A percentile compares a stretch with the other conserved stretches of the same genome.
These are phyloP conservation scores for Lactarius indigo DNA, from an alignment of 768 basidiomycete species.

Conservation along the genomic window DNA sequence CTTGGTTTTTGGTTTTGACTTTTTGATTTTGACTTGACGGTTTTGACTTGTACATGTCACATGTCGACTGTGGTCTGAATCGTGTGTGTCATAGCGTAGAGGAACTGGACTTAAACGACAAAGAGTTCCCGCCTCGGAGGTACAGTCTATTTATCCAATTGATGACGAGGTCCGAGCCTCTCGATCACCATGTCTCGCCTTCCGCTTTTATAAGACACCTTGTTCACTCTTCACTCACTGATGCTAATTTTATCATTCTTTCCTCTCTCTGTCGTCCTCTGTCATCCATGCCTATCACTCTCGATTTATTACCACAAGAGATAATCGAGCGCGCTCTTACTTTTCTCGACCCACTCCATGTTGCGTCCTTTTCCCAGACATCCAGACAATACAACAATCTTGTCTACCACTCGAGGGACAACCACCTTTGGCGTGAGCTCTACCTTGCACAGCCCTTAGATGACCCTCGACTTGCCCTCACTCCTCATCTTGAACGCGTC, in stretches of 20 bases:
- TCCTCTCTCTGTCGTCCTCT: background rate
- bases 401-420: slow-evolving; percentile 45
- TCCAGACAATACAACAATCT: slow-evolving; percentile 41
- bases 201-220: slow-evolving; percentile 3
- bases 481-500: slow-evolving; percentile 32
- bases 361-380: slow-evolving; percentile 51
- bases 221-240: background rate
- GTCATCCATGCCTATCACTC: background rate
- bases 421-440: slow-evolving; percentile 58
- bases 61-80: too few species aligned
- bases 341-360: slow-evolving; percentile 56
- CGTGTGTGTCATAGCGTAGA: too few species aligned
- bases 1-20: too few species aligned
- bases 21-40: too few species aligned
- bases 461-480: slow-evolving; percentile 53
- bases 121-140: background rate
- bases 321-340: slow-evolving; percentile 56
- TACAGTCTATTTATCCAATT: background rate
- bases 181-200: background rate
- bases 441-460: slow-evolving; percentile 64
- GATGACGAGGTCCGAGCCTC: background rate
- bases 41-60: too few species aligned
- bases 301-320: slow-evolving; percentile 47
- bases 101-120: background rate
- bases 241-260: background rate